phyloP scores from a whole-genome alignment of 768 basidiomycete genomes.

The Pleurotus giganteus region DNA sequence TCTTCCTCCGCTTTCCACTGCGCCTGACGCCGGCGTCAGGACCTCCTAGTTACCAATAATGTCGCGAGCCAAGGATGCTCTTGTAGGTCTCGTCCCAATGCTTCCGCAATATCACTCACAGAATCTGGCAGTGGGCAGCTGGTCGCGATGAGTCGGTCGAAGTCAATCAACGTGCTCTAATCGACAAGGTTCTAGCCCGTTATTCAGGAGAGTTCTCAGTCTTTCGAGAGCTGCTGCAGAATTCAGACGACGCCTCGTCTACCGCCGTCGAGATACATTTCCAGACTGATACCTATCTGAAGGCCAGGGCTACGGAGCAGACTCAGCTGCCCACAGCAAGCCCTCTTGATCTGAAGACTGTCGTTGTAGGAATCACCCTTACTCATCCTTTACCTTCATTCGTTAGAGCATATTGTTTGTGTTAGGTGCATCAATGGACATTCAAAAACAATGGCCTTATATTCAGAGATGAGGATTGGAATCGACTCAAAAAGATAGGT shows the following conservation, averaged over 20 bases:
- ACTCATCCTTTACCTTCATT: neutral
- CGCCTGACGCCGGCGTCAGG: neutral
- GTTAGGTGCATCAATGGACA: constrained; percentile 74
- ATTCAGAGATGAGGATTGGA: constrained; percentile 89
- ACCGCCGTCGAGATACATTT: constrained; percentile 77
- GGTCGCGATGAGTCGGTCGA: constrained; percentile 82
- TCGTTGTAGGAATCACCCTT: constrained; percentile 41
- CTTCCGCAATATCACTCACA: neutral
- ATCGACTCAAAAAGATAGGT: constrained; percentile 86
- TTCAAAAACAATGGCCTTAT: constrained; percentile 86
- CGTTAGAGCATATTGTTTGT: neutral
- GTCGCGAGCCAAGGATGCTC: constrained; percentile 2
- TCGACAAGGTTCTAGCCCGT: constrained; percentile 94
- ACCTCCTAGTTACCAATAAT: neutral
- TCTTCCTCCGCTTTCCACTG: too few species aligned
- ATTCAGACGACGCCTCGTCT: constrained; percentile 89
- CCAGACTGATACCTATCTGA: constrained; percentile 55
- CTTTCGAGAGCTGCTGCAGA: constrained; percentile 86
- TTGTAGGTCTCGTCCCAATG: neutral
- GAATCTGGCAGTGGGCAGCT: constrained; percentile 39
- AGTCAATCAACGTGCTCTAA: constrained; percentile 94
- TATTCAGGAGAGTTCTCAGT: constrained; percentile 94
- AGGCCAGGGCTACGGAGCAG: constrained; percentile 23
- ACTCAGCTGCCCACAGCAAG: constrained; percentile 10
- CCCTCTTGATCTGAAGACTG: constrained; percentile 66